Evolutionary conservation across 2,329 filamentous ascomycete species (phyloP).

Genomic region (Sordariomycetes sp.): DNA sequence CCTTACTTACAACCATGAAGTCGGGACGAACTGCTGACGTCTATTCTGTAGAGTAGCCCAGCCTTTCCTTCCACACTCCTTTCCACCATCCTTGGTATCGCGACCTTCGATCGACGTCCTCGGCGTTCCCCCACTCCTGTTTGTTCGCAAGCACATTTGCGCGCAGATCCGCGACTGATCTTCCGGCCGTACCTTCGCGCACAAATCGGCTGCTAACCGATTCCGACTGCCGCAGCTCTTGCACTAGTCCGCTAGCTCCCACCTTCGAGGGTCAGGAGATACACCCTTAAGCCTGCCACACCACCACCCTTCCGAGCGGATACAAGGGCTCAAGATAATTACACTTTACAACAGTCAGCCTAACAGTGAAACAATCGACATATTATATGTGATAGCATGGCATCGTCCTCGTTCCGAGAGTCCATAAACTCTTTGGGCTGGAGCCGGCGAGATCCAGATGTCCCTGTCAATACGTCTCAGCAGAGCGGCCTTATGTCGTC

Average conservation of each 20-base stretch:
- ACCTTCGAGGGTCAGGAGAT: not conserved
- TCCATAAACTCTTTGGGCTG: conserved; percentile 92
- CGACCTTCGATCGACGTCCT: not conserved
- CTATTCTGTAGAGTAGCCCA: conserved; percentile 1
- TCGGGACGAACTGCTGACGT: conserved; percentile 2
- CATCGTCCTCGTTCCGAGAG: conserved; percentile 79
- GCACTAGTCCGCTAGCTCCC: not conserved
- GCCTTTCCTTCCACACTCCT: not conserved
- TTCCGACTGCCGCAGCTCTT: not conserved
- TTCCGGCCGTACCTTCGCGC: not conserved
- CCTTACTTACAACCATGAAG: not conserved
- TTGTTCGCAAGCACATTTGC: not conserved
- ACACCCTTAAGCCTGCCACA: not conserved
- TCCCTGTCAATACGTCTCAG: conserved; percentile 58
- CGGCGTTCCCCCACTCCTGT: not conserved
- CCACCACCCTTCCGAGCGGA: not conserved
- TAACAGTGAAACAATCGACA: conserved; percentile 1
- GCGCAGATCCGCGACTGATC: not conserved
- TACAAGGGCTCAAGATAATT: not conserved
- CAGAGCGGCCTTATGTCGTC: conserved; percentile 66
- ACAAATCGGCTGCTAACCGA: not conserved
- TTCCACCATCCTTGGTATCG: not conserved
- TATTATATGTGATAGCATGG: conserved; percentile 41
- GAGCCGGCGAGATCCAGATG: conserved; percentile 71
- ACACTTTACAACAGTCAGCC: not conserved